Conservation (phyloP, 345 rosid species). For the Cardiospermum halicacabum region DNA sequence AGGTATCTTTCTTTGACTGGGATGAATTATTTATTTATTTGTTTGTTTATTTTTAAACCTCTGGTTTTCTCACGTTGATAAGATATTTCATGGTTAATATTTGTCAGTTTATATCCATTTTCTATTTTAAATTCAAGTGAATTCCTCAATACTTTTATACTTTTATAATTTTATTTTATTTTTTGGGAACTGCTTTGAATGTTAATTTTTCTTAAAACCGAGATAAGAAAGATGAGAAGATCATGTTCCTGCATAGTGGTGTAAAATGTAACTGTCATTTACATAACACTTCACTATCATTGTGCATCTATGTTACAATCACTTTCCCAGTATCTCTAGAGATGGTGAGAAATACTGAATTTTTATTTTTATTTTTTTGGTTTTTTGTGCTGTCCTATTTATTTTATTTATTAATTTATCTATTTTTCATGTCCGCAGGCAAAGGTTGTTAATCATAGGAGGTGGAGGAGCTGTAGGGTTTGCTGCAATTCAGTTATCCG, state of each 20-base stretch:
- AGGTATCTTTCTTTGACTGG: background rate
- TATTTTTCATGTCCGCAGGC: constrained; percentile 43
- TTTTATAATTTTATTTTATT: too few species aligned
- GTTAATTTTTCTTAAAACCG: too few species aligned
- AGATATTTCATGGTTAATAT: background rate
- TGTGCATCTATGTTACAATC: background rate
- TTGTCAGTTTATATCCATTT: background rate
- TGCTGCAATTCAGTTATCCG: constrained; percentile 82
- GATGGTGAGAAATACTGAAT: background rate
- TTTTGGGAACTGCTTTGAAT: too few species aligned
- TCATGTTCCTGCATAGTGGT: background rate
- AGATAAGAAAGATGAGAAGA: background rate
- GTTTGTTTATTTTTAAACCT: background rate
- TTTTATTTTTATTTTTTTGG: background rate
- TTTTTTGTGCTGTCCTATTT: background rate
- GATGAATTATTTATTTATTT: background rate
- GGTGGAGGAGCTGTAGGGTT: constrained; percentile 99
- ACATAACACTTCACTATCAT: background rate
- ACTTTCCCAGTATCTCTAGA: background rate
- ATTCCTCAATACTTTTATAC: too few species aligned
- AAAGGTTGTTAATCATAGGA: constrained; percentile 71
- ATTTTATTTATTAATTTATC: background rate
- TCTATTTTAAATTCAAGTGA: background rate
- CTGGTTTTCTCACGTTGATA: too few species aligned
- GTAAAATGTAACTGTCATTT: background rate